These are phyloP conservation scores for Citrus trifoliata DNA, from an alignment of 345 rosid species.

Conservation along the genomic window DNA sequence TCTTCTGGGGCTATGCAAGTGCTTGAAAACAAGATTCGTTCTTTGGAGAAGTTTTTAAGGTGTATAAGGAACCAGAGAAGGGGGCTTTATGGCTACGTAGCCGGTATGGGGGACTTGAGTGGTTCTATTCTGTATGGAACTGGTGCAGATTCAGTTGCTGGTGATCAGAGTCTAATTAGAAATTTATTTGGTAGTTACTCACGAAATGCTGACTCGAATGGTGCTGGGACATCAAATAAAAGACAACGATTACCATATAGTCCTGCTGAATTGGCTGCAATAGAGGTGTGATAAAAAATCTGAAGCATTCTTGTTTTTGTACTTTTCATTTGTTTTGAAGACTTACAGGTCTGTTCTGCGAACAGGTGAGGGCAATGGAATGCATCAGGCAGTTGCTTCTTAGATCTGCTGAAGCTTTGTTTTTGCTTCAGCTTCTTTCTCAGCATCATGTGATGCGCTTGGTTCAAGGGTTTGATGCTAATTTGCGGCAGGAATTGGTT, in stretches of 20 bases:
- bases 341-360: slow-evolving; percentile 15
- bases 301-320: slow-evolving; percentile 11
- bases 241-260: slow-evolving; percentile 80
- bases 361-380: slow-evolving; percentile 95
- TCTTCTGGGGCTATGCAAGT: slow-evolving; percentile 75
- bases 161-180: slow-evolving; percentile 73
- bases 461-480: slow-evolving; percentile 81
- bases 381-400: slow-evolving; percentile 92
- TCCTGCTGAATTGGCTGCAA: slow-evolving; percentile 90
- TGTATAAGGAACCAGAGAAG: slow-evolving; percentile 90
- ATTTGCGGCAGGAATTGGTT: slow-evolving; percentile 53
- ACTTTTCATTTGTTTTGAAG: slow-evolving; percentile 3
- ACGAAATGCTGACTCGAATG: slow-evolving; percentile 52
- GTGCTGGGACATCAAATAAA: slow-evolving; percentile 63
- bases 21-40: slow-evolving; percentile 81
- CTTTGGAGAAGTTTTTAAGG: slow-evolving; percentile 80
- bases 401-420: slow-evolving; percentile 95
- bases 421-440: slow-evolving; percentile 84
- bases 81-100: slow-evolving; percentile 95
- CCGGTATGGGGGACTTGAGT: slow-evolving; percentile 80
- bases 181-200: slow-evolving; percentile 74
- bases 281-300: slow-evolving; percentile 59
- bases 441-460: slow-evolving; percentile 82
- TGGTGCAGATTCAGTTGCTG: slow-evolving; percentile 58
- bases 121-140: slow-evolving; percentile 88